phyloP scores from a whole-genome alignment of 208 protist genomes.

The Trypanosomatidae sp. region DNA sequence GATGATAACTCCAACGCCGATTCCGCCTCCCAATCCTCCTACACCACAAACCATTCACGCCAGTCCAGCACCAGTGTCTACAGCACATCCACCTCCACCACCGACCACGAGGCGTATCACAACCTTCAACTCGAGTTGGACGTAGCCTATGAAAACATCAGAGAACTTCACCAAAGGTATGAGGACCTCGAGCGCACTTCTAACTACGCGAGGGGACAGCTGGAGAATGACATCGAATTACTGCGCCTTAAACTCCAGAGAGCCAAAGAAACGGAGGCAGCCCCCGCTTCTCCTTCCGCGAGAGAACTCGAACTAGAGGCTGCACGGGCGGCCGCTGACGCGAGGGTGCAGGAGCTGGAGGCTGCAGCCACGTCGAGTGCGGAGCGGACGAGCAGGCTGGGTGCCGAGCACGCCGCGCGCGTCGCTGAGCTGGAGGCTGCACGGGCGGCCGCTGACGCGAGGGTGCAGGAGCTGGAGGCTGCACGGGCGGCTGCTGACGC shows the following conservation, averaged over 20 bases:
- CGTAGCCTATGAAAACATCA: conserved; percentile 23
- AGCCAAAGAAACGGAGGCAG: neutral
- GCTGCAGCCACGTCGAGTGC: neutral
- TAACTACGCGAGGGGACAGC: conserved; percentile 22
- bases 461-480: conserved; percentile 1
- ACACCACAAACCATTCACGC: conserved; percentile 30
- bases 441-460: neutral
- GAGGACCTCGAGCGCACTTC: conserved; percentile 33
- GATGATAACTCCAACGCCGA: conserved; percentile 26
- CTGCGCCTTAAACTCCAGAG: conserved; percentile 17
- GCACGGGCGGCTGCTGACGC: neutral
- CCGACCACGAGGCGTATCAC: conserved; percentile 34
- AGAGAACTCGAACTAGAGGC: conserved; percentile 6
- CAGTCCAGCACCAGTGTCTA: conserved; percentile 26
- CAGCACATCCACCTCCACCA: conserved; percentile 24
- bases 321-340: neutral
- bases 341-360: conserved; percentile 1
- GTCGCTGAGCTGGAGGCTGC: neutral
- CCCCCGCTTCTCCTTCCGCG: too few relatives aligned
- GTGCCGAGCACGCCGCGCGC: neutral
- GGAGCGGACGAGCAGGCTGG: neutral
- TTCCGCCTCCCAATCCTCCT: conserved; percentile 32
- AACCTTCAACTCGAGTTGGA: conserved; percentile 29
- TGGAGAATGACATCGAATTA: conserved; percentile 20
- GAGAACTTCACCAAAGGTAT: conserved; percentile 27